phyloP scores from a whole-genome alignment of 2,329 filamentous ascomycete species.

The Chrysoporthe austroafricana region DNA sequence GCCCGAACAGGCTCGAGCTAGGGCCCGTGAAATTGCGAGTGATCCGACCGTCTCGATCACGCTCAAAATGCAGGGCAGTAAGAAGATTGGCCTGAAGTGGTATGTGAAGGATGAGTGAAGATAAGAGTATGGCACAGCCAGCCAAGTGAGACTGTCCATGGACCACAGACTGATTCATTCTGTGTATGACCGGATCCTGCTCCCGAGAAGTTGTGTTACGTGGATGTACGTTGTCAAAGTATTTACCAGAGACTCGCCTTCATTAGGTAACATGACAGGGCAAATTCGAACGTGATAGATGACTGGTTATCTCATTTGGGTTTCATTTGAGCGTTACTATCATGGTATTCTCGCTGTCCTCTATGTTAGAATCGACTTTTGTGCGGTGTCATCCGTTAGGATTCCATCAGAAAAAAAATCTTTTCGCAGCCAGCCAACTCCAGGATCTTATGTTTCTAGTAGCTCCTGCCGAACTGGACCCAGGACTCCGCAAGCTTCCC shows the following conservation, averaged over 20 bases:
- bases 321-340: neutral
- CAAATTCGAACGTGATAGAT: neutral
- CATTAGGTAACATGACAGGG: neutral
- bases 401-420: neutral
- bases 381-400: neutral
- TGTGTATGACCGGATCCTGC: neutral
- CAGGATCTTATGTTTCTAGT: slow-evolving; percentile 42
- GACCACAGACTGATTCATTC: neutral
- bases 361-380: neutral
- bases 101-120: neutral
- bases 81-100: slow-evolving; percentile 19
- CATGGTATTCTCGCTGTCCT: slow-evolving; percentile 8
- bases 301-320: neutral
- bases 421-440: neutral
- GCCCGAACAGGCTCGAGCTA: slow-evolving; percentile 7
- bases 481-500: slow-evolving; percentile 75
- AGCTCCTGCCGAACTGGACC: slow-evolving; percentile 88
- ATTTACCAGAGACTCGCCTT: too few relatives aligned
- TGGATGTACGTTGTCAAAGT: too few relatives aligned
- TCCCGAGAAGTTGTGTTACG: neutral
- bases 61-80: slow-evolving; percentile 10
- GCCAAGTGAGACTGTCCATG: neutral
- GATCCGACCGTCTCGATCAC: neutral
- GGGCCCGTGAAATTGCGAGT: neutral
- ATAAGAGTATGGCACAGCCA: neutral